These are phyloP conservation scores for Mitragyna speciosa DNA, from an alignment of 257 asterid species.

Conservation along the genomic window DNA sequence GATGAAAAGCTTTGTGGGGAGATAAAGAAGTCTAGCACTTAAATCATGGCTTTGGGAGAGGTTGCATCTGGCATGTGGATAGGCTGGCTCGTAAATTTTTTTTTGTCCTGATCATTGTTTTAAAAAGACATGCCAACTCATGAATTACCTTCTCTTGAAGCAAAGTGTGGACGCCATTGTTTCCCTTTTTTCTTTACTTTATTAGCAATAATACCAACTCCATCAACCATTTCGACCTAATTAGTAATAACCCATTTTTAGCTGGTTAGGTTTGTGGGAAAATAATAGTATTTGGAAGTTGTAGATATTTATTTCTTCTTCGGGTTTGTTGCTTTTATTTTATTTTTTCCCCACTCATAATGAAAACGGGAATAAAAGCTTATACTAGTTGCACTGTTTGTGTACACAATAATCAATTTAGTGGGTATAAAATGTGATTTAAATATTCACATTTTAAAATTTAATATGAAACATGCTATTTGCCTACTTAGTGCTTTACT, in stretches of 20 bases:
- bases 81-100: conserved; percentile 53
- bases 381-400: not conserved
- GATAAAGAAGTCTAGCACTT: conserved; percentile 11
- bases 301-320: not conserved
- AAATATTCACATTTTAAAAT: too few species aligned
- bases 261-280: not conserved
- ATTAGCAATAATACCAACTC: not conserved
- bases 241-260: not conserved
- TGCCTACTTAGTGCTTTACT: too few species aligned
- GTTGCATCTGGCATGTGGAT: conserved; percentile 51
- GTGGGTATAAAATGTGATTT: too few species aligned
- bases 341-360: not conserved
- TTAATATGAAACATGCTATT: too few species aligned
- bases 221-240: not conserved
- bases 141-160: conserved; percentile 48
- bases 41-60: conserved; percentile 21
- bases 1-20: not conserved
- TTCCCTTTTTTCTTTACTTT: not conserved
- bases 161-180: conserved; percentile 31
- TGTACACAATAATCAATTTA: too few species aligned
- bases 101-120: conserved; percentile 15
- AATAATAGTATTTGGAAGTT: not conserved
- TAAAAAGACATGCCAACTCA: conserved; percentile 49
- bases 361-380: not conserved
- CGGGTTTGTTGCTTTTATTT: not conserved